These are phyloP conservation scores for Paraconiothyrium brasiliense DNA, from an alignment of 2,329 filamentous ascomycete species.

Conservation along the genomic window DNA sequence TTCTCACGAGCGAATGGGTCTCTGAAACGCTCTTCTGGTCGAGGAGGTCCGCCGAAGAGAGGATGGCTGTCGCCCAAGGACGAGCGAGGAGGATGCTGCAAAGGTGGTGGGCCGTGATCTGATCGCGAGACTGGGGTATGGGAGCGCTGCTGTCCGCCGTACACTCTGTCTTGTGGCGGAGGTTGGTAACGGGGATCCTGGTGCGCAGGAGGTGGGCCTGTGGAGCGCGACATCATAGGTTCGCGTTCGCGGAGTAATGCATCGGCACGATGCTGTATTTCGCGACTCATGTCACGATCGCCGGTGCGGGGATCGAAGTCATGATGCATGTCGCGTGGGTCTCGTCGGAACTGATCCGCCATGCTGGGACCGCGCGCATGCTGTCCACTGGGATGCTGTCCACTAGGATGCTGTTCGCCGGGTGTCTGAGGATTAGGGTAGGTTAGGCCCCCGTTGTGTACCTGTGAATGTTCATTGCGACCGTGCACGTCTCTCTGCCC, in stretches of 20 bases:
- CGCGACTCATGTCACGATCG: constrained; percentile 45
- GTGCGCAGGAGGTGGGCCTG: constrained; percentile 29
- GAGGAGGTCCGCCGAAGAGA: constrained; percentile 33
- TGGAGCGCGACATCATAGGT: constrained; percentile 30
- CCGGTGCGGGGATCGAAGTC: constrained; percentile 42
- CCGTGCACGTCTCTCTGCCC: constrained; percentile 39
- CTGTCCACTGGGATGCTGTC: constrained; percentile 32
- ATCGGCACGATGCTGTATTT: constrained; percentile 43
- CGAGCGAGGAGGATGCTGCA: constrained; percentile 46
- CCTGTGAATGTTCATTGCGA: constrained; percentile 46
- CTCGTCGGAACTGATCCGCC: constrained; percentile 41
- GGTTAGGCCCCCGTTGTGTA: constrained; percentile 38
- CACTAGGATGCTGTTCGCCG: constrained; percentile 37
- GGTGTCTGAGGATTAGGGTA: constrained; percentile 48
- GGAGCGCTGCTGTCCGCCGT: constrained; percentile 38
- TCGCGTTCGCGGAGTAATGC: constrained; percentile 42
- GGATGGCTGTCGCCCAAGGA: constrained; percentile 37
- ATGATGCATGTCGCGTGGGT: constrained; percentile 40
- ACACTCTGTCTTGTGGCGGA: constrained; percentile 39
- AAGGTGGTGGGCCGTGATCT: constrained; percentile 40
- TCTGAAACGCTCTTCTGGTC: constrained; percentile 41
- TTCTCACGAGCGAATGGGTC: constrained; percentile 36
- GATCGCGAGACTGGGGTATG: constrained; percentile 45
- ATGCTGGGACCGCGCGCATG: constrained; percentile 37
- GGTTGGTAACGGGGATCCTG: constrained; percentile 43